Evolutionary conservation across 192 early-diverging fungal genomes (phyloP).

Genomic region (Linnemannia schmuckeri): DNA sequence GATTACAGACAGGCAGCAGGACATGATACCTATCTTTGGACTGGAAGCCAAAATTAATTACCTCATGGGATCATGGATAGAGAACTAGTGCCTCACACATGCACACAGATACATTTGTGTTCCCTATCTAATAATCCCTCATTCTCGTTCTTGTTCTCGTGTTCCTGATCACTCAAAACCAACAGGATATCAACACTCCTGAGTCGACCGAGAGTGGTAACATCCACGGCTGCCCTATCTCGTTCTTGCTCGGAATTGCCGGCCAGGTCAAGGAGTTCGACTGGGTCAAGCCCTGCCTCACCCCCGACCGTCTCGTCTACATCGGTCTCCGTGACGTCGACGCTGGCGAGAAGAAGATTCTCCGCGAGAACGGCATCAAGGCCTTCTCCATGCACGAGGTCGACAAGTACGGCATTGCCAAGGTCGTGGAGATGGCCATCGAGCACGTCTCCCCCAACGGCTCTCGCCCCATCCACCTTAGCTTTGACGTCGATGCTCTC

Average conservation of each 20-base stretch:
- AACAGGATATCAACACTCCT: slow-evolving; percentile 92
- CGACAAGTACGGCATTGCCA: slow-evolving; percentile 93
- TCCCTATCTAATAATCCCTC: slow-evolving; percentile 1
- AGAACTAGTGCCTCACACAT: background rate
- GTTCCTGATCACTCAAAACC: background rate
- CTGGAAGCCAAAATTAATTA: background rate
- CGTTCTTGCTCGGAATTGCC: slow-evolving; percentile 89
- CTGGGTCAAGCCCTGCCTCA: slow-evolving; percentile 87
- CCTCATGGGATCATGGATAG: background rate
- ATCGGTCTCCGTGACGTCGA: slow-evolving; percentile 98
- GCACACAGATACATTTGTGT: background rate
- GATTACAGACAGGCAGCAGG: background rate
- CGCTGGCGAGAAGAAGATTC: slow-evolving; percentile 85
- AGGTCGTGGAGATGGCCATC: slow-evolving; percentile 92
- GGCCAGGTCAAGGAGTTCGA: slow-evolving; percentile 72
- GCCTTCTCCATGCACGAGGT: slow-evolving; percentile 98
- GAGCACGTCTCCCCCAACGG: slow-evolving; percentile 86
- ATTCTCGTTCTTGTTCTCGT: background rate
- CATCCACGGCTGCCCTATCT: slow-evolving; percentile 95
- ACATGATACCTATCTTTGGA: background rate
- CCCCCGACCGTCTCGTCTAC: slow-evolving; percentile 86
- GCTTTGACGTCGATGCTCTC: slow-evolving; percentile 96
- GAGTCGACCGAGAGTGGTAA: slow-evolving; percentile 90
- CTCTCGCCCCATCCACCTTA: slow-evolving; percentile 86
- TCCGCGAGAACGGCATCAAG: slow-evolving; percentile 87